Conservation (phyloP, 176 grass and related monocot genomes). For the Musa beccarii region DNA sequence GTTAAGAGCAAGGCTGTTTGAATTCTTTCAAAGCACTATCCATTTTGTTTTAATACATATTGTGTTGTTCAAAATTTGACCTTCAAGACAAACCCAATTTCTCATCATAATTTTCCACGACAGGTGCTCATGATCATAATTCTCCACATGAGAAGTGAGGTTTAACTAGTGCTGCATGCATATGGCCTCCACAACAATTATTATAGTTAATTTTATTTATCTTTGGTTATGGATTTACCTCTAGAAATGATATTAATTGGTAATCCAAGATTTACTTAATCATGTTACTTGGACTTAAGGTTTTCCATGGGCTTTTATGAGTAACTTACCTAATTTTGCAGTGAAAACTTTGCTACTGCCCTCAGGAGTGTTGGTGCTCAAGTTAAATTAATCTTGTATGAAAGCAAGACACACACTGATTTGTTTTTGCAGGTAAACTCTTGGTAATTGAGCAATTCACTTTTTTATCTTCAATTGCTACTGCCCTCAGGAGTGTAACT, state of each 20-base stretch:
- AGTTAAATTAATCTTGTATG: conserved; percentile 61
- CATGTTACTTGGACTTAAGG: conserved; percentile 11
- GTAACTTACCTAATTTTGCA: conserved; percentile 29
- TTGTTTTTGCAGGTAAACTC: conserved; percentile 74
- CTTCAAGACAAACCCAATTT: neutral
- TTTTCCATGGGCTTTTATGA: neutral
- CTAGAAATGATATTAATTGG: too few relatives aligned
- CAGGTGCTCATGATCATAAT: too few relatives aligned
- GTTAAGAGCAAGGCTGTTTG: neutral
- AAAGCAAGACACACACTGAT: conserved; percentile 97
- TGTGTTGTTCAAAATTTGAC: neutral
- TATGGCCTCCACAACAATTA: conserved; percentile 19
- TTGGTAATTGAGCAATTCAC: neutral
- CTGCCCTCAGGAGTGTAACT: too few relatives aligned
- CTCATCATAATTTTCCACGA: neutral
- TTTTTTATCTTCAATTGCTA: neutral
- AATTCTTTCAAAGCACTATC: neutral
- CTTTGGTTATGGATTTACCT: too few relatives aligned
- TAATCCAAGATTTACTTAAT: too few relatives aligned
- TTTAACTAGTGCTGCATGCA: neutral
- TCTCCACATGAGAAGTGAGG: too few relatives aligned
- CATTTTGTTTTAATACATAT: neutral
- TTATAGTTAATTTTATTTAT: too few relatives aligned
- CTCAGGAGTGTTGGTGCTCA: conserved; percentile 60
- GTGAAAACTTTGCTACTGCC: conserved; percentile 53